These are phyloP conservation scores for Dysphania ambrosioides DNA, from an alignment of 148 eudicot genomes.

Conservation along the genomic window DNA sequence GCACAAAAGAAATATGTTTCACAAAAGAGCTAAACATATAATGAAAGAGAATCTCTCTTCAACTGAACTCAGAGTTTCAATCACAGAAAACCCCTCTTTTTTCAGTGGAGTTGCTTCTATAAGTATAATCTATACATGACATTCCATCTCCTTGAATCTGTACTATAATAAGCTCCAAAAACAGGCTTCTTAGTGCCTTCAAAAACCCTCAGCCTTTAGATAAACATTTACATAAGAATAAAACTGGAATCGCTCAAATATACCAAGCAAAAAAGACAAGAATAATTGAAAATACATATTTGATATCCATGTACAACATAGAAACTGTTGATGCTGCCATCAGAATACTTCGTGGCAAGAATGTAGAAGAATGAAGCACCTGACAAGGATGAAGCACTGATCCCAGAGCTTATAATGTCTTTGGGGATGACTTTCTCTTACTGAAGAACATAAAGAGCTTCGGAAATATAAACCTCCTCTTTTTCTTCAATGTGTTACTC, in stretches of 20 bases:
- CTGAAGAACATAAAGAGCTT: conserved; percentile 40
- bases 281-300: conserved; percentile 15
- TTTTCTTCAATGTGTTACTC: conserved; percentile 35
- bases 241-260: conserved; percentile 15
- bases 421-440: conserved; percentile 32
- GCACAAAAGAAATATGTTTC: too few species aligned
- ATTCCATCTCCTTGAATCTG: background rate
- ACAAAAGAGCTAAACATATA: background rate
- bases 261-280: conserved; percentile 8
- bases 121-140: conserved; percentile 20
- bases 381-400: background rate
- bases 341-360: conserved; percentile 4
- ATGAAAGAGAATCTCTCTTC: background rate
- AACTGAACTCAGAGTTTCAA: background rate
- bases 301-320: conserved; percentile 17
- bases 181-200: conserved; percentile 13
- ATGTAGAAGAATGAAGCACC: background rate
- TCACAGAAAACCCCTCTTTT: background rate
- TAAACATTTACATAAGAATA: conserved; percentile 23
- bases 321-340: background rate
- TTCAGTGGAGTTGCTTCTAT: background rate
- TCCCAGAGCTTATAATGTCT: conserved; percentile 25
- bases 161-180: conserved; percentile 24
- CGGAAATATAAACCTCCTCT: conserved; percentile 36
- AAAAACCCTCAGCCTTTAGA: background rate